phyloP scores from a whole-genome alignment of 345 rosid genomes.

The Acer yangbiense region DNA sequence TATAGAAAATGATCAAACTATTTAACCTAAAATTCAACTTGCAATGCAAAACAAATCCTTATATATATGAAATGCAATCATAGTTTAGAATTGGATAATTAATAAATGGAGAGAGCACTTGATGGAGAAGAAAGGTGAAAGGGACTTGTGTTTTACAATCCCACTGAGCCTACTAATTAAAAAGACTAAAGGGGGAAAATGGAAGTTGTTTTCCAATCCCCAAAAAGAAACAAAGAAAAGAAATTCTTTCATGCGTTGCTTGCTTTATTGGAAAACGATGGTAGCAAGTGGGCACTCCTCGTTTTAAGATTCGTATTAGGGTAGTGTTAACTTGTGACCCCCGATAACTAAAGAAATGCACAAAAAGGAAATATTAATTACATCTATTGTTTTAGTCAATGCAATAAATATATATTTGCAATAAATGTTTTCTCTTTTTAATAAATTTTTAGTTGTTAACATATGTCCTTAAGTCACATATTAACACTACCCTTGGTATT shows the following conservation, averaged over 20 bases:
- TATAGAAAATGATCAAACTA: no score
- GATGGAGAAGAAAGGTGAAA: slow-evolving; percentile 17
- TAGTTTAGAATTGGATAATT: neutral
- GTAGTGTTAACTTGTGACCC: no score
- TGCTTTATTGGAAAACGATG: neutral
- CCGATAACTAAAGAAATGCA: no score
- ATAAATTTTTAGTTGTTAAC: no score
- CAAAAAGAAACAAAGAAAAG: neutral
- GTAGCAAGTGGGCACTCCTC: neutral
- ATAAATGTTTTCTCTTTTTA: no score
- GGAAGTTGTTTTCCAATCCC: slow-evolving; percentile 16
- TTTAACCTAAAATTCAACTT: neutral
- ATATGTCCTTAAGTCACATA: no score
- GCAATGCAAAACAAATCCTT: neutral
- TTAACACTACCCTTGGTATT: neutral
- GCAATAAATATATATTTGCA: no score
- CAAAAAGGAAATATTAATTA: no score
- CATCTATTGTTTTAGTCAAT: no score
- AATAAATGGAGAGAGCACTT: slow-evolving; percentile 3
- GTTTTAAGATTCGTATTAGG: neutral
- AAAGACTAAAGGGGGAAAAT: neutral
- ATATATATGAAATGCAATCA: neutral
- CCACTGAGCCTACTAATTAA: neutral
- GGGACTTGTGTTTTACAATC: neutral
- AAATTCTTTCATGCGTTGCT: slow-evolving; percentile 9